Base-by-base conservation (phyloP, 2,329 filamentous ascomycete genomes). In the Tympanopsis confertula region DNA sequence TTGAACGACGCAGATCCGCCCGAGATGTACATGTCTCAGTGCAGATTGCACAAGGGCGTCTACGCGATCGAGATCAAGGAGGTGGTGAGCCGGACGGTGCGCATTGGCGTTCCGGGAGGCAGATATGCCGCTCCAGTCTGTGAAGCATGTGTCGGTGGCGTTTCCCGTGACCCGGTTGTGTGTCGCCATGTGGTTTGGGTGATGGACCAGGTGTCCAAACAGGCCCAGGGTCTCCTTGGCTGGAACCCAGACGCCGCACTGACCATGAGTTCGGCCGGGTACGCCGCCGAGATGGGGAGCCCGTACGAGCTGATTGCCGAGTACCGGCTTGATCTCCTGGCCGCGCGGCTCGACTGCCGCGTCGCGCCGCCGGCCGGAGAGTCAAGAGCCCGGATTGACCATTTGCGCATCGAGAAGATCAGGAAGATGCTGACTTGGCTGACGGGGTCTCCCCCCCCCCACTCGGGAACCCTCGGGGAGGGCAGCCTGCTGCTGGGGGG, bases 51-150 rank as follows among this genome's bases (percentile, higher is more conserved):
- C 28, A 59, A 63, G 18, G 48, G 66, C 41, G 65, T 68, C 15
- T 73, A 69, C 40, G 66, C 70, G 35, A 75, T 75, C 41, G 63
- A 73, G 46, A 63, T 76, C 56, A 68, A 67, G 3, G 71, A 75
- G 49, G 53, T 66, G 2, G 66, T 69, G 19, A 68, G 68, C 13
- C 63, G 66, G 10, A 68, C 66, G 14, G 59, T 75, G 30, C 62
- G 69, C 29, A 68, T 71, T 20, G 63, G 65, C 2, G 55, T 59
- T 2, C 49, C 57, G 0, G 50, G 51, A 20, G 62, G 62, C 42
- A 58, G 49, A 22, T 59, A 57, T 35, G 54, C 64, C 2, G 48
- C 47, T 1, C 60, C 71, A 4, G 58, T 50, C 14, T 75, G 71
- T 18, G 30, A 35, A 14, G 7, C 30, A 7, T n/a, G 13, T 15